Evolutionary conservation across 805 yeast genomes (phyloP).

Genomic region (Ogataea methanolica): DNA sequence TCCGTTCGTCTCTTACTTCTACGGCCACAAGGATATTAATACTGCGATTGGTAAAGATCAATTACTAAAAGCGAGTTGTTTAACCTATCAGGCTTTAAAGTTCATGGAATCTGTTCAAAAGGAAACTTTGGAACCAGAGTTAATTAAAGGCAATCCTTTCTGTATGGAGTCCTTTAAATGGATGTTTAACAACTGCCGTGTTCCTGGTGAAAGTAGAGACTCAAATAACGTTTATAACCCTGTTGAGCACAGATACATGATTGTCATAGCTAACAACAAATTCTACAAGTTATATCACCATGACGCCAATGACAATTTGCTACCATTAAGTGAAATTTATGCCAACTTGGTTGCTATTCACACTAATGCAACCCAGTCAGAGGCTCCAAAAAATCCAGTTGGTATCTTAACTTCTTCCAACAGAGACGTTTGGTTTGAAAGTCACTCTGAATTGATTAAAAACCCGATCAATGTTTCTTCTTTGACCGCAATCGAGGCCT

Average conservation of each 20-base stretch:
- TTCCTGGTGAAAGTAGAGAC: conserved; percentile 68
- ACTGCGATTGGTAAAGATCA: conserved; percentile 55
- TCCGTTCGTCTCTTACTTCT: conserved; percentile 90
- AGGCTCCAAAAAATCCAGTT: conserved; percentile 47
- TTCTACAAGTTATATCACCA: conserved; percentile 75
- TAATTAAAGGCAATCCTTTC: conserved; percentile 68
- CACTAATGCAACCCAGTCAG: conserved; percentile 27
- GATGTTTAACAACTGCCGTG: conserved; percentile 87
- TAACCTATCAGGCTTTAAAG: conserved; percentile 60
- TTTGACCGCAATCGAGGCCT: conserved; percentile 62
- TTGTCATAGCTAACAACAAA: conserved; percentile 70
- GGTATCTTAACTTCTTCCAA: conserved; percentile 82
- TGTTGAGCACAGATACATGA: conserved; percentile 56
- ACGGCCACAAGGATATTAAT: conserved; percentile 70
- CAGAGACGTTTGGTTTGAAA: conserved; percentile 73
- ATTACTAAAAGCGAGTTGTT: conserved; percentile 68
- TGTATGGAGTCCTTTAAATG: conserved; percentile 91
- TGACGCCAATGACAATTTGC: conserved; percentile 36
- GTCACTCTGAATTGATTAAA: conserved; percentile 52
- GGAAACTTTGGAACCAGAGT: conserved; percentile 78
- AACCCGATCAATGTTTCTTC: conserved; percentile 60
- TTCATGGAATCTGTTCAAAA: conserved; percentile 64
- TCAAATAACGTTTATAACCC: conserved; percentile 44
- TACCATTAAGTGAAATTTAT: conserved; percentile 46
- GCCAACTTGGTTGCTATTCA: conserved; percentile 56